These are phyloP conservation scores for Triadica sebifera DNA, from an alignment of 345 rosid genomes.

Conservation along the genomic window DNA sequence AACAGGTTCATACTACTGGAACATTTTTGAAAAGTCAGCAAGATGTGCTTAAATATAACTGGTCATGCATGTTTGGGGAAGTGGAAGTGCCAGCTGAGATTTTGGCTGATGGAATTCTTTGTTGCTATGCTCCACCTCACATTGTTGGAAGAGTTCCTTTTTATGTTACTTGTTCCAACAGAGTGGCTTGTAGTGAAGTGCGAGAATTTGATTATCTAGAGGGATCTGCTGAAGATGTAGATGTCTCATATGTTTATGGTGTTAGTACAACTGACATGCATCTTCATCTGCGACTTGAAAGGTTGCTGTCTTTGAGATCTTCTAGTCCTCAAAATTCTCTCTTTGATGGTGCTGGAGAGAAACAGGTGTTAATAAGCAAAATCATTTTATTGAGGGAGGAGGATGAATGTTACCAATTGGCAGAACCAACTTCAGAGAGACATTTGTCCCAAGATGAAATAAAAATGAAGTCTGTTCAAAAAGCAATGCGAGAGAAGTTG, in stretches of 20 bases:
- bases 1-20: constrained; percentile 69
- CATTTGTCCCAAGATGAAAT: constrained; percentile 31
- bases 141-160: constrained; percentile 74
- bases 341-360: constrained; percentile 46
- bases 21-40: constrained; percentile 56
- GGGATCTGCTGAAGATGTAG: constrained; percentile 46
- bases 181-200: constrained; percentile 89
- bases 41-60: constrained; percentile 54
- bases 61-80: constrained; percentile 99
- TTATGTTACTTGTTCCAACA: constrained; percentile 86
- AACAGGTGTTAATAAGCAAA: constrained; percentile 44
- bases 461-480: constrained; percentile 41
- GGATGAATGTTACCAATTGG: constrained; percentile 44
- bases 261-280: constrained; percentile 36
- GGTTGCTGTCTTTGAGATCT: constrained; percentile 47
- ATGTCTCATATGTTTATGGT: constrained; percentile 43
- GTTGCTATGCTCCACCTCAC: constrained; percentile 69
- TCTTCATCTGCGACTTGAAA: constrained; percentile 54
- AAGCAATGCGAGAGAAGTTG: constrained; percentile 56
- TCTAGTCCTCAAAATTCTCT: constrained; percentile 26
- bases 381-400: constrained; percentile 72
- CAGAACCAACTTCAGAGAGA: constrained; percentile 32
- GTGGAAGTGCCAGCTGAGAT: constrained; percentile 85
- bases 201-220: constrained; percentile 76
- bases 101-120: constrained; percentile 72